Evolutionary conservation across 1,284 basidiomycete species (phyloP).

Genomic region (Hortiboletus rubellus): DNA sequence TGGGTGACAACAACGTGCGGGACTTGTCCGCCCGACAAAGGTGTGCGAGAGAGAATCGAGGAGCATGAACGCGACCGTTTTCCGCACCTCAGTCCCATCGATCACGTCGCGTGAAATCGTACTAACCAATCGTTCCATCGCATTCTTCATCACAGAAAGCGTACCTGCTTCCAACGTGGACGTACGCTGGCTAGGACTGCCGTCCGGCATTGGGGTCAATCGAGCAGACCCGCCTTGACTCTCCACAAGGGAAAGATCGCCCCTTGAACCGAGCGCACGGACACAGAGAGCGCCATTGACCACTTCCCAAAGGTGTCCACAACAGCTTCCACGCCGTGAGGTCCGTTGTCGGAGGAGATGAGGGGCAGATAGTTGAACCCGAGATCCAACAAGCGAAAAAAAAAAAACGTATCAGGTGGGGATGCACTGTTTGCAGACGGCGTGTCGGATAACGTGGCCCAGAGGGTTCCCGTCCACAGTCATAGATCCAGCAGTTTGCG

Average conservation of each 20-base stretch:
- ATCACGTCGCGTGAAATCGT: constrained; percentile 89
- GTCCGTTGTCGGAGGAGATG: constrained; percentile 38
- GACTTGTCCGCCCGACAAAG: constrained; percentile 66
- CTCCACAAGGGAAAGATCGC: constrained; percentile 41
- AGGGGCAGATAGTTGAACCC: constrained; percentile 84
- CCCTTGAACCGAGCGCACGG: constrained; percentile 40
- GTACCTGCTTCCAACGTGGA: constrained; percentile 62
- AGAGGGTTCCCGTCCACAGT: constrained; percentile 74
- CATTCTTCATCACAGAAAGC: constrained; percentile 59
- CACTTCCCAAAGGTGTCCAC: constrained; percentile 33
- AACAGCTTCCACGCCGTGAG: constrained; percentile 12
- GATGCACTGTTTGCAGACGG: constrained; percentile 55
- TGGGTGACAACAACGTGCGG: constrained; percentile 54
- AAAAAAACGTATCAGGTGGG: constrained; percentile 52
- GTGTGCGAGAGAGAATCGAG: constrained; percentile 77
- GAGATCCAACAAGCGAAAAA: not conserved
- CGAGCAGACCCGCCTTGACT: constrained; percentile 35
- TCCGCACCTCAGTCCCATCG: constrained; percentile 95
- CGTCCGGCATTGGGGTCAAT: constrained; percentile 30
- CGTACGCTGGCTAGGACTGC: constrained; percentile 22
- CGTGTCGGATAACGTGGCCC: constrained; percentile 67
- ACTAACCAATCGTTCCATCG: constrained; percentile 74
- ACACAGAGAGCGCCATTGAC: constrained; percentile 31
- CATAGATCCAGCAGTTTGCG: constrained; percentile 69
- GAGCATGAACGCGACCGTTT: constrained; percentile 89